phyloP scores from a whole-genome alignment of 2,329 filamentous ascomycete genomes.

The Sporothrix pallida region DNA sequence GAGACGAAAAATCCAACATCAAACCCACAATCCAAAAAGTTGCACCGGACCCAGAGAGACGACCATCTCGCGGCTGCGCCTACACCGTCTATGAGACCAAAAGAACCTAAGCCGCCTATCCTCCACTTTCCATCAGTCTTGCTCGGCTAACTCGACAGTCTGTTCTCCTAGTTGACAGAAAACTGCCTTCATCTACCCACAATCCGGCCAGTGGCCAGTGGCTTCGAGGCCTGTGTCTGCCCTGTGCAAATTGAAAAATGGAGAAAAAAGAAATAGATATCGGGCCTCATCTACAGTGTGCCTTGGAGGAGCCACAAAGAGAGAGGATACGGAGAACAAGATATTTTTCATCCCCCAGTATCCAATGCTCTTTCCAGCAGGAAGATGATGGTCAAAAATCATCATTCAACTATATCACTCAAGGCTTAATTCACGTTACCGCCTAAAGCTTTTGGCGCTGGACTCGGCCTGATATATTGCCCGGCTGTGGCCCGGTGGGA shows the following conservation, averaged over 20 bases:
- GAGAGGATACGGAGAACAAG: not conserved
- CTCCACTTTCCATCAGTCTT: not conserved
- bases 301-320: not conserved
- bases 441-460: too few relatives aligned
- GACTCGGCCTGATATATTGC: slow-evolving; percentile 18
- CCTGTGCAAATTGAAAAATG: not conserved
- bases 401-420: too few relatives aligned
- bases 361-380: too few relatives aligned
- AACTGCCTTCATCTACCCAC: not conserved
- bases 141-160: slow-evolving; percentile 4
- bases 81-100: not conserved
- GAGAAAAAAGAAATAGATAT: too few relatives aligned
- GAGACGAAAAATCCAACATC: not conserved
- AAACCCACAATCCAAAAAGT: not conserved
- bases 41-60: not conserved
- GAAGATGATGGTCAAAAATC: too few relatives aligned
- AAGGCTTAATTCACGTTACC: too few relatives aligned
- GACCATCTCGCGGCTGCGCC: slow-evolving; percentile 1
- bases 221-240: not conserved
- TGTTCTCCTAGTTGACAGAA: not conserved
- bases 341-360: too few relatives aligned
- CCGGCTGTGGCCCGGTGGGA: not conserved
- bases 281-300: not conserved
- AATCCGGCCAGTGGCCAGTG: not conserved
- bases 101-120: not conserved